Evolutionary conservation across 257 asterid genomes (phyloP).

Genomic region (Przewalskia tangutica): DNA sequence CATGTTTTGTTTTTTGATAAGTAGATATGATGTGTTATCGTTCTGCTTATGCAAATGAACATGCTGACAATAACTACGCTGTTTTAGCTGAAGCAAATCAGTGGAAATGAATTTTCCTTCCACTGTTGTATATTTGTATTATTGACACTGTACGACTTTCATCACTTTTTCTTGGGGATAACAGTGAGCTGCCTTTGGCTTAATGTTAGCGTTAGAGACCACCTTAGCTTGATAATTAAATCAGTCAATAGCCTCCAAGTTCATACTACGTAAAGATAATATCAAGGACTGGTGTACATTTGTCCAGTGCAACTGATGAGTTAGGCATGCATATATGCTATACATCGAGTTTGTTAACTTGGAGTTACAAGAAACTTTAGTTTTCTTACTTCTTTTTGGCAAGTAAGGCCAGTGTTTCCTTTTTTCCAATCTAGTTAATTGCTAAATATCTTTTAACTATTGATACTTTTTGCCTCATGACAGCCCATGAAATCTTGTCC

Average conservation of each 20-base stretch:
- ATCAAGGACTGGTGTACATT: not conserved
- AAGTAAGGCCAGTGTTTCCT: not conserved
- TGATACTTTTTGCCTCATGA: slow-evolving; percentile 9
- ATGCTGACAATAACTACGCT: not conserved
- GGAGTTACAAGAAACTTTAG: not conserved
- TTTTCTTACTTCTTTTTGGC: not conserved
- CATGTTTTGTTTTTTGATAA: not conserved
- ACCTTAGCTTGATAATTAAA: not conserved
- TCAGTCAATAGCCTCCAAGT: not conserved
- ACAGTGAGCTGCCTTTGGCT: not conserved
- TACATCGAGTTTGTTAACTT: not conserved
- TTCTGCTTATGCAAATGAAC: slow-evolving; percentile 2
- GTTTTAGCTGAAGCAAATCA: not conserved
- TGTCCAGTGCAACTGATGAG: not conserved
- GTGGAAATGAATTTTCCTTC: not conserved
- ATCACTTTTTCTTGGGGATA: not conserved
- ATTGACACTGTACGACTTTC: not conserved
- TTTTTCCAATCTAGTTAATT: not conserved
- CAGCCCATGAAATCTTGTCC: slow-evolving; percentile 77
- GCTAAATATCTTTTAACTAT: not conserved
- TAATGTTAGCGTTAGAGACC: not conserved
- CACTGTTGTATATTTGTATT: not conserved
- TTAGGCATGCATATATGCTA: not conserved
- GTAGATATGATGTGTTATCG: not conserved
- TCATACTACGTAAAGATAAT: not conserved